Conservation (phyloP, 2,329 filamentous ascomycete genomes). For the Thelonectria discophora region DNA sequence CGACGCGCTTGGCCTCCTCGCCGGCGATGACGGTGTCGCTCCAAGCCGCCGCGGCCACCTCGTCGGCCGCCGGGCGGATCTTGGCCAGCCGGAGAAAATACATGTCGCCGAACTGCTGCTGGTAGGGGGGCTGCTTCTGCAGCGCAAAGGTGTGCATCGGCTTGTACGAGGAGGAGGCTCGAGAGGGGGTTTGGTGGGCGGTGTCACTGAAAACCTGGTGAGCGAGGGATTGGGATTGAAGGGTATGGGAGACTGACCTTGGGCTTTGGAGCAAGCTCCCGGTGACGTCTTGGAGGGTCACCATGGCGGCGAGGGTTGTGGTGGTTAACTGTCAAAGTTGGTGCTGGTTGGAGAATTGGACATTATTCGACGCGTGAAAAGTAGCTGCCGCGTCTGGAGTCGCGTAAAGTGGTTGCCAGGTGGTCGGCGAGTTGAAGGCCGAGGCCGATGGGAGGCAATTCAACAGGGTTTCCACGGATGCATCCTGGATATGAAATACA, state of each 20-base stretch:
- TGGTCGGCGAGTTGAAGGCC: conserved; percentile 9
- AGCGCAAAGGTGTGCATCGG: conserved; percentile 80
- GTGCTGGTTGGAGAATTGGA: conserved; percentile 1
- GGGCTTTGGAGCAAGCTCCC: conserved; percentile 47
- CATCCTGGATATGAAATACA: not conserved
- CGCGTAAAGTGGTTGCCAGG: conserved; percentile 43
- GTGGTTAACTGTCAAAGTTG: not conserved
- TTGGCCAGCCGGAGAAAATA: conserved; percentile 92
- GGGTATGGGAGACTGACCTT: conserved; percentile 39
- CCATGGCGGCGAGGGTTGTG: conserved; percentile 41
- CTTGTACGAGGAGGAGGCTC: conserved; percentile 70
- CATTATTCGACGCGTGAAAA: conserved; percentile 33
- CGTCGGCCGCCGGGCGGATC: conserved; percentile 84
- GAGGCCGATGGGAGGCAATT: not conserved
- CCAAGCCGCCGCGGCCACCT: conserved; percentile 79
- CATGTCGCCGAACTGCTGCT: conserved; percentile 97
- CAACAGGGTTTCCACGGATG: not conserved
- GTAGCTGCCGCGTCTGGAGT: conserved; percentile 34
- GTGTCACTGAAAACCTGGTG: conserved; percentile 42
- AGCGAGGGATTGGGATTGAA: not conserved
- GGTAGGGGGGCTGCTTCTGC: conserved; percentile 76
- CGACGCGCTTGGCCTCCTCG: conserved; percentile 78
- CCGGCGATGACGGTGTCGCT: conserved; percentile 78
- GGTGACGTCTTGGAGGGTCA: conserved; percentile 46
- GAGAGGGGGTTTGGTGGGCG: conserved; percentile 56